These are phyloP conservation scores for Buxus sempervirens DNA, from an alignment of 164 flowering plant genomes.

Conservation along the genomic window DNA sequence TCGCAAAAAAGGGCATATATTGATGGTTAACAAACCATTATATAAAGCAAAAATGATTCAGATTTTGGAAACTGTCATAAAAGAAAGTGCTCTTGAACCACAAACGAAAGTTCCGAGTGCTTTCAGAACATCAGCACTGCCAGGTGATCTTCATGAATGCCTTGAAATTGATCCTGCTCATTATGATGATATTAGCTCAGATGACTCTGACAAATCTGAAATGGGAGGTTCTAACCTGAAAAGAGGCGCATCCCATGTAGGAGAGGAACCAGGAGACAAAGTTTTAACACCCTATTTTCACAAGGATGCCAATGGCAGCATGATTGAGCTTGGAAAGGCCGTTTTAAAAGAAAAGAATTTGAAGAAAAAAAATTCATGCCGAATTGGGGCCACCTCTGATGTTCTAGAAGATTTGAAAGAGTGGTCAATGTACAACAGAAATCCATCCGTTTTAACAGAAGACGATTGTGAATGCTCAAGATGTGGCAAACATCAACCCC, in stretches of 20 bases:
- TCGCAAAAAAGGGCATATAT: conserved; percentile 59
- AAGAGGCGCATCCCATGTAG: conserved; percentile 12
- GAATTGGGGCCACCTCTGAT: conserved; percentile 5
- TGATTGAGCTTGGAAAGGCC: conserved; percentile 31
- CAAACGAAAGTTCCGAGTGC: conserved; percentile 25
- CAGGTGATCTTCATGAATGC: conserved; percentile 51
- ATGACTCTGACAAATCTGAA: conserved; percentile 59
- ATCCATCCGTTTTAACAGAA: conserved; percentile 12
- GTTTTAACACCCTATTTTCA: conserved; percentile 13
- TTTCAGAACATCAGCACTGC: conserved; percentile 18
- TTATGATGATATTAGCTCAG: conserved; percentile 53
- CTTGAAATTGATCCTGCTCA: conserved; percentile 59
- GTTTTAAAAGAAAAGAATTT: conserved; percentile 19
- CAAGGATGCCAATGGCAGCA: conserved; percentile 23
- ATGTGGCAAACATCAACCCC: conserved; percentile 11
- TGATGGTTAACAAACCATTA: conserved; percentile 77
- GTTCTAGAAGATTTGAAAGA: conserved; percentile 10
- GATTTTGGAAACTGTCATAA: conserved; percentile 60
- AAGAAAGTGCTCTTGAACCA: conserved; percentile 40
- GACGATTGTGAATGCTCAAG: conserved; percentile 12
- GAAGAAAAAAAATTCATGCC: conserved; percentile 12
- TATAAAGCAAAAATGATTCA: conserved; percentile 85
- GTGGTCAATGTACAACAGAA: conserved; percentile 8
- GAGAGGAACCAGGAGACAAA: conserved; percentile 23
- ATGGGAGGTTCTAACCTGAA: conserved; percentile 13